These are phyloP conservation scores for Dendrobium catenatum DNA, from an alignment of 106 monocot species.

Conservation along the genomic window DNA sequence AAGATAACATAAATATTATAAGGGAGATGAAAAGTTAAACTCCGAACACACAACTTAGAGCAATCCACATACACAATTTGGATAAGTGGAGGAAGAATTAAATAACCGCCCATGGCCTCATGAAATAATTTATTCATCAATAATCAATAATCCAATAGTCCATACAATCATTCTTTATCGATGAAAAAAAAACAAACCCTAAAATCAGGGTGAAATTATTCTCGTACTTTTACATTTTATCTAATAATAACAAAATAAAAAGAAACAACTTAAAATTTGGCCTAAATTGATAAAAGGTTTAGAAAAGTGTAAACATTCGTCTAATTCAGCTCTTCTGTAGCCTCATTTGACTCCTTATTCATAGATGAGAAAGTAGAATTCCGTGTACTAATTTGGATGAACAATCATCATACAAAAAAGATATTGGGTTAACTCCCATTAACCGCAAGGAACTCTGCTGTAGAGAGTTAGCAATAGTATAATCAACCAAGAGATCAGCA, in stretches of 20 bases:
- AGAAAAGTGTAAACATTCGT: background rate
- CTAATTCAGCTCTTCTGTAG: background rate
- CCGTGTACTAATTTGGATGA: background rate
- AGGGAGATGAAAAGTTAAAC: background rate
- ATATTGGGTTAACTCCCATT: background rate
- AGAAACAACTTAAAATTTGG: no score
- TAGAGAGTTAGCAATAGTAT: background rate
- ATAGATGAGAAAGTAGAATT: background rate
- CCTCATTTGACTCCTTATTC: background rate
- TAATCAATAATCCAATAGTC: background rate
- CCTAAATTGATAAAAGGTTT: background rate
- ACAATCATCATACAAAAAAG: background rate
- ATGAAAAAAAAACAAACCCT: background rate
- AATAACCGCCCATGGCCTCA: background rate
- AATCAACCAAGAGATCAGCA: background rate
- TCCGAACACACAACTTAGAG: background rate
- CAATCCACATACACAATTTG: background rate
- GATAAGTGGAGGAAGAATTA: background rate
- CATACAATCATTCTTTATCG: background rate
- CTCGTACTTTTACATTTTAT: background rate
- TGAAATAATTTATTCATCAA: background rate
- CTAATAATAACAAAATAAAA: no score
- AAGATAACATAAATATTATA: background rate
- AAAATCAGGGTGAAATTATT: background rate
- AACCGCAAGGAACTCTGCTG: background rate